Evolutionary conservation across 768 basidiomycete species (phyloP), one percentile per base, ranked within the genome.

Genomic region (Saitozyma sp.): DNA sequence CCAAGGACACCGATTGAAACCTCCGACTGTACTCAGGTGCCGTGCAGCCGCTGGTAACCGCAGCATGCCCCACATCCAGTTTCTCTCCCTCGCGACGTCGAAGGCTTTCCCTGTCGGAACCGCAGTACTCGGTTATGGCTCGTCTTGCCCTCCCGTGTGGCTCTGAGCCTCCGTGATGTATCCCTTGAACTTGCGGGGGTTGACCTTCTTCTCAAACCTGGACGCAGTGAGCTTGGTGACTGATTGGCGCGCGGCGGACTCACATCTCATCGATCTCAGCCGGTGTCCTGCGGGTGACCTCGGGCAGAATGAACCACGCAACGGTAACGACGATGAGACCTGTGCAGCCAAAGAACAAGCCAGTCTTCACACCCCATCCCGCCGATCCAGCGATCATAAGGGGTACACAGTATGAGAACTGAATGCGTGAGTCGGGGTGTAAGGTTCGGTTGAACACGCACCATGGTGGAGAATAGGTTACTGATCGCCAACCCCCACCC

Each of bases 201-300:
- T 20, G 50, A 60, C 40, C 42, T 60, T 52, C 29, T n/a, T 16
- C 38, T 41, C 46, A 48, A 48, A 48, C 46, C 46, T 48, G 46
- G 19, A 29, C 29, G 29, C 29, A 29, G 29, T 29, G 29, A 29
- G 29, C 29, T 29, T 29, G 29, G 29, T 48, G 46, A 53, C 60
- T 37, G 49, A 61, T 11, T 11, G 38, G 38, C 13, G 13, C 38
- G 17, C 17, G 3, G 11, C 19, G 11, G 17, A 52, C 51, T 14
- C 13, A 68, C 56, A 69, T 46, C 46, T 69, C 67, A n/a, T 69
- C 37, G 51, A 65, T 56, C 46, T 69, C 65, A 0, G 67, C 67
- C 19, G 64, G 61, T 13, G 19, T 59, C 16, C 64, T 49, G 2
- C 56, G 13, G 4, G 53, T 19, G 17, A 19, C 38, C 50, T 69